Base-by-base conservation (phyloP, 345 rosid genomes). In the Rubroshorea leprosula region DNA sequence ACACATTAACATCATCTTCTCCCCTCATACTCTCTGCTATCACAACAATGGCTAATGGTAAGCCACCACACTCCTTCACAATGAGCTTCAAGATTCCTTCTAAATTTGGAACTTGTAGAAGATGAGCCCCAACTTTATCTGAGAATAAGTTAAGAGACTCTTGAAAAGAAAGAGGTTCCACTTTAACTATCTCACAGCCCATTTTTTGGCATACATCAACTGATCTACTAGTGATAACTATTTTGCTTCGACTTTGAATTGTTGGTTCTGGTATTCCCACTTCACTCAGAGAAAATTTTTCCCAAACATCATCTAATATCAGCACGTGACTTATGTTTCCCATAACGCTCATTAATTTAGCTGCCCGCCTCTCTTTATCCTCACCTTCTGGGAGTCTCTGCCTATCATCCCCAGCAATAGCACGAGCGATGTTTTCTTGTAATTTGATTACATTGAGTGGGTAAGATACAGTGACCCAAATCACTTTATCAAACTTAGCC, bases 81-180 rank as follows among this genome's bases (percentile, higher is more conserved):
- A 64, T 29, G 20, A 14, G 23, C 20, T 20, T 58, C 5, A 62
- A 60, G 25, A 58, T n/a, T 17, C 35, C n/a, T 52, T 63, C 47
- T 24, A 63, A 45, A 18, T 49, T 59, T 2, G 55, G 65, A 35
- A 26, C 31, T 0, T 6, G 9, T 38, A 23, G 19, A 5, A 35
- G 10, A 11, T 14, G 13, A 18, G 7, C 23, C 3, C 73, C 73
- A 0, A 49, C 60, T 43, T 58, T 59, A 24, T 69, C 52, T 19
- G n/a, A 20, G 24, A 69, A 69, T 27, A 69, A 43, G 20, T 57
- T 20, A 46, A 58, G 25, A 1, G 73, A 48, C 9, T 63, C 68
- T 1, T 63, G 61, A 15, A 46, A 9, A 8, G 73, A 58, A n/a
- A 69, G 61, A 10, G 61, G 35, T 5, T 69, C 21, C 14, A 64